Evolutionary conservation across 2,329 filamentous ascomycete genomes (phyloP).

Genomic region (Monilinia fructicola): DNA sequence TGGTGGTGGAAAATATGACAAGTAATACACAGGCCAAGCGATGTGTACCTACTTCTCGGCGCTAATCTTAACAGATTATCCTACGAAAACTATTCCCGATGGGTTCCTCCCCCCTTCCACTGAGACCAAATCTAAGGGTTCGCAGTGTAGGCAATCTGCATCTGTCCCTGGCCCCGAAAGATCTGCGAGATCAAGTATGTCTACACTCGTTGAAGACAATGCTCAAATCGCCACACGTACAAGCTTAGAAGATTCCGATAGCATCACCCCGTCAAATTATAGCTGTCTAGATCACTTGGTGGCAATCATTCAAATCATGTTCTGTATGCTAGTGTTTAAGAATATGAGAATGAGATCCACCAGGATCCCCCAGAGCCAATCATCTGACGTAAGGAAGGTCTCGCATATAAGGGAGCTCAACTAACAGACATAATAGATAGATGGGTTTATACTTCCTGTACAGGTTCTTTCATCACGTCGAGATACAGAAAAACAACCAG

Average conservation of each 20-base stretch:
- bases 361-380: background rate
- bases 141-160: slow-evolving; percentile 8
- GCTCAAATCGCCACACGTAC: slow-evolving; percentile 9
- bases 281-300: background rate
- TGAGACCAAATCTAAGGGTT: background rate
- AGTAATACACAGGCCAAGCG: background rate
- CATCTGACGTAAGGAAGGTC: background rate
- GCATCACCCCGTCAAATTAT: background rate
- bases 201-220: slow-evolving; percentile 26
- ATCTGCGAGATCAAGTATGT: slow-evolving; percentile 21
- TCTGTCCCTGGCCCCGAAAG: slow-evolving; percentile 17
- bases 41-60: background rate
- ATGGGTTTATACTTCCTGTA: slow-evolving; percentile 24
- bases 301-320: background rate
- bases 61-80: slow-evolving; percentile 3
- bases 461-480: slow-evolving; percentile 24
- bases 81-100: background rate
- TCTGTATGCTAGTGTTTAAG: background rate
- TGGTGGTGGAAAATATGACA: background rate
- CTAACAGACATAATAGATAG: background rate
- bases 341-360: background rate
- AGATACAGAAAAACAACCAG: slow-evolving; percentile 21
- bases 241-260: slow-evolving; percentile 8
- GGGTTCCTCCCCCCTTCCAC: slow-evolving; percentile 1
- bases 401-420: background rate